Evolutionary conservation across 2,329 filamentous ascomycete genomes (phyloP).

Genomic region (Thielaviopsis punctulata): DNA sequence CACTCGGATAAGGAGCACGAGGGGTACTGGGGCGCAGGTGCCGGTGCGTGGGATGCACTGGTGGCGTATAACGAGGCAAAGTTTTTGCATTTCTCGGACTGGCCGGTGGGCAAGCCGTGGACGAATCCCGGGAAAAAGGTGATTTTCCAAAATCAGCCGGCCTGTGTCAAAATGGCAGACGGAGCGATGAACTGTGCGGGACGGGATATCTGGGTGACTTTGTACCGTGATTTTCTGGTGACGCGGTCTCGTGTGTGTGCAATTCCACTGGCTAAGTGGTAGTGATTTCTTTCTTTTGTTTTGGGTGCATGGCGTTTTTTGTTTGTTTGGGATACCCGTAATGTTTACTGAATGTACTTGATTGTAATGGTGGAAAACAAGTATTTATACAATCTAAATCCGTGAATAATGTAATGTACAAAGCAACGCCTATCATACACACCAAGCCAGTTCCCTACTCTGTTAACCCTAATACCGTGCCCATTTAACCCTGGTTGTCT

Average conservation of each 20-base stretch:
- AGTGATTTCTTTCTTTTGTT: too few species aligned
- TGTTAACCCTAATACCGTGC: too few species aligned
- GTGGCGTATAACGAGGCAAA: slow-evolving; percentile 40
- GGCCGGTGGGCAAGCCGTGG: slow-evolving; percentile 49
- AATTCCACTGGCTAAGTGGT: background rate
- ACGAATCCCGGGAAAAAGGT: slow-evolving; percentile 13
- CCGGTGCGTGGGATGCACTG: slow-evolving; percentile 39
- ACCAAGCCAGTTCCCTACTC: too few species aligned
- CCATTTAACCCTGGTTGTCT: background rate
- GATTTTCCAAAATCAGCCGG: slow-evolving; percentile 13
- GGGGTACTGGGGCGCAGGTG: slow-evolving; percentile 24
- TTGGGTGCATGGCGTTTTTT: background rate
- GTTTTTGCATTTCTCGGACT: slow-evolving; percentile 54
- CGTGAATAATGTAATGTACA: too few species aligned
- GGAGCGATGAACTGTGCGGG: slow-evolving; percentile 27
- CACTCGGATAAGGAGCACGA: slow-evolving; percentile 25
- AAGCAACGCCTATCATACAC: too few species aligned
- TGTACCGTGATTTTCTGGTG: slow-evolving; percentile 32
- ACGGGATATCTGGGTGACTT: slow-evolving; percentile 14
- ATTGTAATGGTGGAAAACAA: too few species aligned
- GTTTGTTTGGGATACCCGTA: background rate
- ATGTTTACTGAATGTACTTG: too few species aligned
- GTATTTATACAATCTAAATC: too few species aligned
- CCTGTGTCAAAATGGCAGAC: slow-evolving; percentile 27
- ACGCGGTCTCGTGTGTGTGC: slow-evolving; percentile 1